These are phyloP conservation scores for Musa troglodytarum DNA, from an alignment of 176 grass and related monocot genomes.

Conservation along the genomic window DNA sequence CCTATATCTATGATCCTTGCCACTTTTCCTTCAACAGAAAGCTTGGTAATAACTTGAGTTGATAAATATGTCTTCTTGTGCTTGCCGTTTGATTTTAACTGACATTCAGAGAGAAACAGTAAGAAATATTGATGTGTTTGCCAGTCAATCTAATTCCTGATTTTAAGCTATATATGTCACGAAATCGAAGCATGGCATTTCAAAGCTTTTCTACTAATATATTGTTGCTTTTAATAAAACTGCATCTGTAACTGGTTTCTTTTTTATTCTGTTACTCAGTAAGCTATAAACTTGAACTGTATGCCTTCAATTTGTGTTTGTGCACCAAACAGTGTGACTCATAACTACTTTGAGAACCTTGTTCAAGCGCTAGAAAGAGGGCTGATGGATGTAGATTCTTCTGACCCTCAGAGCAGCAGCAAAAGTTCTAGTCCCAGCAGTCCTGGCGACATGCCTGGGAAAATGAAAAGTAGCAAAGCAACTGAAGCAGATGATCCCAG, in stretches of 20 bases:
- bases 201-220: neutral
- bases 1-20: no score
- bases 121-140: no score
- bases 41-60: no score
- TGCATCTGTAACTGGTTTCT: neutral
- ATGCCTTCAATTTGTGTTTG: neutral
- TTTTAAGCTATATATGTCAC: no score
- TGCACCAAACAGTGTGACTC: constrained; percentile 61
- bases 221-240: neutral
- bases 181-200: no score
- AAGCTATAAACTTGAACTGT: neutral
- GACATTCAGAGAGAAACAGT: no score
- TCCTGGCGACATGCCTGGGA: constrained; percentile 47
- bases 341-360: constrained; percentile 99
- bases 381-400: constrained; percentile 77
- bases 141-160: no score
- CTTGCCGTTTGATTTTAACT: no score
- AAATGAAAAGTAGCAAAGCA: constrained; percentile 48
- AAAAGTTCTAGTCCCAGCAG: constrained; percentile 61
- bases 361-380: constrained; percentile 89
- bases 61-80: no score
- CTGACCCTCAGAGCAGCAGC: constrained; percentile 48
- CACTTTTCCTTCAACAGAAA: no score
- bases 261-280: neutral
- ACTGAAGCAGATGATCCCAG: constrained; percentile 34